Conservation (phyloP, 805 yeast species). For the Lipomyces yamadae region DNA sequence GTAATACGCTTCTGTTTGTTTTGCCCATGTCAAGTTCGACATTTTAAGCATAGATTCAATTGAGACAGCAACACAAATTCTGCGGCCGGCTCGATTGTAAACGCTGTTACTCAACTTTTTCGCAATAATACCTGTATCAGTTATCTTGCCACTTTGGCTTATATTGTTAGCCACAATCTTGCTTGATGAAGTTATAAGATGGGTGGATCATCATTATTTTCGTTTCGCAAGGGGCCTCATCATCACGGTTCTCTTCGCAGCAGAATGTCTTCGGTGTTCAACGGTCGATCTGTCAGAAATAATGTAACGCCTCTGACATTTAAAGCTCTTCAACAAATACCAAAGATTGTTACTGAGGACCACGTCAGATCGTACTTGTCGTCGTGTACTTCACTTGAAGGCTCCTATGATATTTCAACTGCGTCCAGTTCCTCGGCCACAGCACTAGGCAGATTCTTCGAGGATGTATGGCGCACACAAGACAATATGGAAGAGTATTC, state of each 20-base stretch:
- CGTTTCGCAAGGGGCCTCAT: not conserved
- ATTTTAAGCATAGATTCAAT: not conserved
- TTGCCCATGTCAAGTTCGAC: not conserved
- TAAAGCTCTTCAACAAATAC: slow-evolving; percentile 1
- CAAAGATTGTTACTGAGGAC: not conserved
- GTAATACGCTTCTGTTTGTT: not conserved
- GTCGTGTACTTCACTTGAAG: not conserved
- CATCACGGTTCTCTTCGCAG: slow-evolving; percentile 3
- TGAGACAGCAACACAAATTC: not conserved
- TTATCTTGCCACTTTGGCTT: not conserved
- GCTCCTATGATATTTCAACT: not conserved
- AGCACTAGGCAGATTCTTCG: slow-evolving; percentile 1
- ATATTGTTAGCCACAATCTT: slow-evolving; percentile 1
- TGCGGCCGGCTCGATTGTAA: slow-evolving; percentile 1
- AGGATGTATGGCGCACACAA: not conserved
- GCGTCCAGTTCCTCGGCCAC: slow-evolving; percentile 2
- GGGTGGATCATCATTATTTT: slow-evolving; percentile 1
- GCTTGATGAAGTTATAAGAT: not conserved
- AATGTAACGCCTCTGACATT: not conserved
- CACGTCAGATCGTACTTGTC: not conserved
- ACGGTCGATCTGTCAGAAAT: not conserved
- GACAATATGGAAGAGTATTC: slow-evolving; percentile 8
- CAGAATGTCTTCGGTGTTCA: slow-evolving; percentile 1
- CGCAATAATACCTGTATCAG: not conserved
- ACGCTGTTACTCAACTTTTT: not conserved